Evolutionary conservation across 1,139 yeast genomes (phyloP).

Genomic region (Candida gigantensis): DNA sequence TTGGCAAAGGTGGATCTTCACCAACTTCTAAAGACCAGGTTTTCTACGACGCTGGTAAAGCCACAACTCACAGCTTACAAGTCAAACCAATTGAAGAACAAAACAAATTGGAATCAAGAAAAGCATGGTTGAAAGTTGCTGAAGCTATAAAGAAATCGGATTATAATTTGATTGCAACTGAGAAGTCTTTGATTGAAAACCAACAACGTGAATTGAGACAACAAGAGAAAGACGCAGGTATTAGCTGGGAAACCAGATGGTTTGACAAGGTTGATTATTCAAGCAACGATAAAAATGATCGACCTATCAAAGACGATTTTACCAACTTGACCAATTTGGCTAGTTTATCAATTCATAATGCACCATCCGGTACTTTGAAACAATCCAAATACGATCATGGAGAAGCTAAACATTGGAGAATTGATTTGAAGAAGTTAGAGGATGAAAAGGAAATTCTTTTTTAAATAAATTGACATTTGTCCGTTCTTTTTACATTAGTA

Average conservation of each 20-base stretch:
- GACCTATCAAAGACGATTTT: conserved; percentile 40
- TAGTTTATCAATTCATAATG: conserved; percentile 59
- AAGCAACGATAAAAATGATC: conserved; percentile 19
- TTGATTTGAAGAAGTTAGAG: conserved; percentile 54
- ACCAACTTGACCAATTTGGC: conserved; percentile 54
- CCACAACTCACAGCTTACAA: conserved; percentile 53
- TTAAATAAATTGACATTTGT: conserved; percentile 13
- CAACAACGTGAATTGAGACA: conserved; percentile 79
- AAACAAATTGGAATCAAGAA: conserved; percentile 72
- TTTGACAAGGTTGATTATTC: conserved; percentile 58
- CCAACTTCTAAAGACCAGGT: conserved; percentile 46
- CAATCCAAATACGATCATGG: conserved; percentile 54
- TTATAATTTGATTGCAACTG: conserved; percentile 69
- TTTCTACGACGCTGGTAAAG: conserved; percentile 69
- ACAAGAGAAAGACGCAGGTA: conserved; percentile 63
- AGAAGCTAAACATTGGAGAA: conserved; percentile 68
- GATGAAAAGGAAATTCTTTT: conserved; percentile 58
- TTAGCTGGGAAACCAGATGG: conserved; percentile 77
- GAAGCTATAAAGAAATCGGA: conserved; percentile 78
- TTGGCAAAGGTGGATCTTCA: conserved; percentile 41
- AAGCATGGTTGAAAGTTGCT: conserved; percentile 86
- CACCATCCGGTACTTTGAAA: conserved; percentile 63
- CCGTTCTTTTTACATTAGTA: too few relatives aligned
- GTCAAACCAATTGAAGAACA: conserved; percentile 83
- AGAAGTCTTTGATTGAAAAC: conserved; percentile 78